Evolutionary conservation across 768 basidiomycete genomes (phyloP).

Genomic region (Rhizopogon vinicolor): DNA sequence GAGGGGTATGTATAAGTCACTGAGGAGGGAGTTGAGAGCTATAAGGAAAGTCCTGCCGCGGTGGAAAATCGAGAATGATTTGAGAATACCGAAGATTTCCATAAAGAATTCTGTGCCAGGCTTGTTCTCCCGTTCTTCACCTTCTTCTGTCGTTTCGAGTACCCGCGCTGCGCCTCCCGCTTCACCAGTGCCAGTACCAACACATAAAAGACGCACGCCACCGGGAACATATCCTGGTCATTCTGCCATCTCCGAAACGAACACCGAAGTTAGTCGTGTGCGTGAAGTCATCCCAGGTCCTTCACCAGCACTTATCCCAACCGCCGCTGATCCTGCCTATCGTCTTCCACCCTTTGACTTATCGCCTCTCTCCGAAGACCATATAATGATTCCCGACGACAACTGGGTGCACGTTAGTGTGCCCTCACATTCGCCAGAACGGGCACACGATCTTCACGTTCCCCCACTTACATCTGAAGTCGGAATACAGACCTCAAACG

Average conservation of each 20-base stretch:
- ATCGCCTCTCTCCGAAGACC: conserved; percentile 8
- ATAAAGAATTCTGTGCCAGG: background rate
- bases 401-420: conserved; percentile 22
- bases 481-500: conserved; percentile 11
- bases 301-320: conserved; percentile 25
- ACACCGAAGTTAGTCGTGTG: conserved; percentile 19
- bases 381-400: conserved; percentile 21
- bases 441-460: conserved; percentile 1
- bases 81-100: background rate
- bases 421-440: conserved; percentile 1
- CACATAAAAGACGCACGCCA: conserved; percentile 23
- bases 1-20: conserved; percentile 29
- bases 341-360: background rate
- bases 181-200: conserved; percentile 11
- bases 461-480: background rate
- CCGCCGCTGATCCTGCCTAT: conserved; percentile 9
- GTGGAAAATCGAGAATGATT: conserved; percentile 27
- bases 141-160: conserved; percentile 13
- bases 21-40: conserved; percentile 30
- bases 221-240: conserved; percentile 22
- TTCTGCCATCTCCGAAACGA: conserved; percentile 29
- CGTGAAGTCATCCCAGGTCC: conserved; percentile 14
- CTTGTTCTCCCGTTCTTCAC: conserved; percentile 4
- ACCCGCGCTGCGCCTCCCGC: conserved; percentile 19
- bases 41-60: conserved; percentile 26